Evolutionary conservation across 768 basidiomycete genomes (phyloP), one percentile per base, ranked within the genome.

Genomic region (Coprinopsis cinerea): DNA sequence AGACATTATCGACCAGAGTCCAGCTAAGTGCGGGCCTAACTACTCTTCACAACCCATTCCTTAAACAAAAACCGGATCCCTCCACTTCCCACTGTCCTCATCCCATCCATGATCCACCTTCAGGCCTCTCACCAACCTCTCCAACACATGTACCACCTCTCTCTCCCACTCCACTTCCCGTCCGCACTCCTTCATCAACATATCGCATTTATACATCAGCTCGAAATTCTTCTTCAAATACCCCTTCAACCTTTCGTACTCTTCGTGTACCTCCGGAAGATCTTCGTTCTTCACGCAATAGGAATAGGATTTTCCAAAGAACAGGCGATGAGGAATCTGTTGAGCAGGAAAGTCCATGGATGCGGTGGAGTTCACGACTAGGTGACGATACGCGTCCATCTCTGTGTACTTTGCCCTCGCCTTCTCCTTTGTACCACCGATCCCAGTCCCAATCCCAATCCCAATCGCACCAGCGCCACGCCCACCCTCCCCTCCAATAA

Each of bases 131-230:
- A 49, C 39, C 41, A 53, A 52, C 3, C 43, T 48, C 1, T 57
- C 43, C 32, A 55, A 55, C 2, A 34, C 44, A 45, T 43, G 49
- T 46, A 34, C 44, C 39, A 36, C 48, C 46, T 28, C 56, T 51
- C 51, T 53, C 51, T 22, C 40, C 54, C 20, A 53, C 20, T 44
- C 53, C n/a, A 51, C 39, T 23, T 54, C 53, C 18, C 58, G 23
- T 7, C 66, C 69, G 51, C 67, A 71, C 50, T 72, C 72, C 22
- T 59, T 53, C 37, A 62, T 44, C 15, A 73, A 26, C 49, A 70
- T 50, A 53, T 72, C 68, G 49, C 69, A 73, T 15, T 58, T 57
- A 53, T 71, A 75, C 34, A 73, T 46, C 5, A 72, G 26, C 4
- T 53, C 56, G 52, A 73, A 73, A 11, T 64, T 54, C 13, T 51